These are phyloP conservation scores for Aspergillus arachidicola DNA, from an alignment of 2,329 filamentous ascomycete genomes.

Conservation along the genomic window DNA sequence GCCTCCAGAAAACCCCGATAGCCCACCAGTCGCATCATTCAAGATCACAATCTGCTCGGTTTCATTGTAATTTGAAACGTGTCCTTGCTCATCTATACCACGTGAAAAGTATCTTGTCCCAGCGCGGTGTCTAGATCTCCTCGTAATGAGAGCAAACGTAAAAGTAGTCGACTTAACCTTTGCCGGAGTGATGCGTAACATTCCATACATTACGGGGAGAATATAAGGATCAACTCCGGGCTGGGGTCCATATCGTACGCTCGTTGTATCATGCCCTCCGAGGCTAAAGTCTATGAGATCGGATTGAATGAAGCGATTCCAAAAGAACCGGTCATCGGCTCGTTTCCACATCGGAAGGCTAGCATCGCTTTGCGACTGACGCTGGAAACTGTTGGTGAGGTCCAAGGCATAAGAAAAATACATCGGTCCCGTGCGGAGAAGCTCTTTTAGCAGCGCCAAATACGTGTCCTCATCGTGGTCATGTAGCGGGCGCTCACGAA, in stretches of 20 bases:
- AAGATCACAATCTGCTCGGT: conserved; percentile 90
- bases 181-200: conserved; percentile 87
- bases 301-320: conserved; percentile 90
- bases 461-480: conserved; percentile 95
- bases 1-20: conserved; percentile 79
- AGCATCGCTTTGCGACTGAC: conserved; percentile 76
- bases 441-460: conserved; percentile 75
- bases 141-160: conserved; percentile 84
- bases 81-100: conserved; percentile 87
- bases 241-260: conserved; percentile 59
- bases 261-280: conserved; percentile 52
- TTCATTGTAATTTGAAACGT: conserved; percentile 99
- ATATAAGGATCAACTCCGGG: conserved; percentile 86
- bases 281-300: conserved; percentile 88
- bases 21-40: conserved; percentile 75
- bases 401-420: conserved; percentile 99
- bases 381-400: conserved; percentile 94
- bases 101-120: conserved; percentile 95
- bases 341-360: conserved; percentile 82
- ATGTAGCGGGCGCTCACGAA: conserved; percentile 87
- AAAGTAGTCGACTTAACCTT: conserved; percentile 81
- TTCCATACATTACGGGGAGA: conserved; percentile 92
- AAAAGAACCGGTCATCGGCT: conserved; percentile 97
- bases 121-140: conserved; percentile 82
- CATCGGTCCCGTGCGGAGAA: conserved; percentile 83